Conservation (phyloP, 2,329 filamentous ascomycete species). For the Ophiostoma montium region DNA sequence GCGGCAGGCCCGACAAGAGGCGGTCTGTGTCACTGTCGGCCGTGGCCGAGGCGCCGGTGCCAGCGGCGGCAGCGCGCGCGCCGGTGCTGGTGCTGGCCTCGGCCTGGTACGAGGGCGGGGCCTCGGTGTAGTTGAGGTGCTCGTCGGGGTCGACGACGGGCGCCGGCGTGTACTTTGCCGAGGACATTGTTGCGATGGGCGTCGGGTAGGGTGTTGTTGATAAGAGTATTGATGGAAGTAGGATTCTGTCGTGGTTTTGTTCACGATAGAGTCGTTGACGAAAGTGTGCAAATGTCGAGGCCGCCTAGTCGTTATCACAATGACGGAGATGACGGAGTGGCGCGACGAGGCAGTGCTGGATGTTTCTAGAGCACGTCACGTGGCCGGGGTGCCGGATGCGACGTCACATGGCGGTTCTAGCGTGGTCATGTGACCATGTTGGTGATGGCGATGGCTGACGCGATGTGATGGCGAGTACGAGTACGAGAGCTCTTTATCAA, state of each 20-base stretch:
- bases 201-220: neutral
- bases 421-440: no score
- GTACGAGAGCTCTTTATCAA: neutral
- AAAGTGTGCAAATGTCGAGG: neutral
- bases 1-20: constrained; percentile 52
- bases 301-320: constrained; percentile 4
- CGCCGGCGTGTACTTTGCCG: constrained; percentile 69
- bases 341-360: constrained; percentile 3
- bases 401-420: neutral
- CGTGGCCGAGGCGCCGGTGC: no score
- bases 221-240: neutral
- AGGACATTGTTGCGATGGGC: constrained; percentile 22
- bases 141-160: constrained; percentile 79
- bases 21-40: constrained; percentile 37
- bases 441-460: no score
- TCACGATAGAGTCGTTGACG: neutral
- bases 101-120: constrained; percentile 67
- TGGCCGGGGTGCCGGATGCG: neutral
- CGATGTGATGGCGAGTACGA: neutral
- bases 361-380: neutral
- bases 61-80: constrained; percentile 27
- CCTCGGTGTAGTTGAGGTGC: constrained; percentile 47
- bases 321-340: constrained; percentile 9
- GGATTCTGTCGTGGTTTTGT: neutral
- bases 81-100: constrained; percentile 33